Evolutionary conservation across 805 yeast genomes (phyloP), one percentile per base, ranked within the genome.

Genomic region (Yamadazyma nakazawae): DNA sequence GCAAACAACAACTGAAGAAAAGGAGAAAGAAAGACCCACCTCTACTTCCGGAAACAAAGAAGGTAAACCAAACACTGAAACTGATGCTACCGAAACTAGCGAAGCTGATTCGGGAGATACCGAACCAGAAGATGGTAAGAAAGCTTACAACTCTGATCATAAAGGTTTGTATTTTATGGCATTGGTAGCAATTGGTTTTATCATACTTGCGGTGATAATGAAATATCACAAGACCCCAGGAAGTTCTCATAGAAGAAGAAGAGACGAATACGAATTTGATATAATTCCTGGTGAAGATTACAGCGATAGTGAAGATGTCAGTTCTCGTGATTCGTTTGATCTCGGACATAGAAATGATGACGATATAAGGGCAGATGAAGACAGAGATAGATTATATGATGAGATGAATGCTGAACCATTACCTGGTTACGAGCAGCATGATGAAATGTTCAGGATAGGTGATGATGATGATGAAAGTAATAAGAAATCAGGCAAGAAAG

Each of bases 261-360:
- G 84, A 56, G 89, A 83, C 34, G 80, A 81, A 45, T 83, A 79
- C 57, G 94, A 86, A 59, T 84, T 86, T 58, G 95, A 86, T 59
- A 81, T 85, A 40, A 86, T 86, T 38, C 85, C 82, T 16, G 84
- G 85, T 7, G 86, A 84, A 52, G 81, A 76, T 43, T 73, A 73
- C 52, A 63, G 65, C 40, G 76, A 72, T 43, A 64, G 69, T 43
- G 74, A 66, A 14, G 71, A 62, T 30, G 62, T 59, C 52, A 67
- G 52, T 37, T 52, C 54, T 5, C 56, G 52, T 31, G 74, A 68
- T 49, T 61, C 70, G 25, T 58, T 68, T 26, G 77, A 70, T 42
- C 57, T 65, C 40, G 70, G 68, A 9, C 55, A 50, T 44, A 45
- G 60, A 45, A 53, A 54, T 31, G 51, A 48, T 17, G 51, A 52